Conservation (phyloP, 257 asterid species). For the Phtheirospermum japonicum region DNA sequence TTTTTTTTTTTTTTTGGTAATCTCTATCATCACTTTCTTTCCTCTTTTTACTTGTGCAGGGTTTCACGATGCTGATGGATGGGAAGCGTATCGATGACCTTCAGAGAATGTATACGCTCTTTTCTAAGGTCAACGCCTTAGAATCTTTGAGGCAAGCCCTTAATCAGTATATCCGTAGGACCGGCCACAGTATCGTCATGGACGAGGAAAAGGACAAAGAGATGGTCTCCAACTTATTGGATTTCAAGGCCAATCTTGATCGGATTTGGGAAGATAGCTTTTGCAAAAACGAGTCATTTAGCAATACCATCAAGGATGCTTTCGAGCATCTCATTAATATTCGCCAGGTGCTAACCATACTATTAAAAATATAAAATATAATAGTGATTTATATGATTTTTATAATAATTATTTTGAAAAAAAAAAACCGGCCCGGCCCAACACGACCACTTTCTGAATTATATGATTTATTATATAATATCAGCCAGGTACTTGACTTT, state of each 20-base stretch:
- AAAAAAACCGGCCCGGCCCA: too few relatives aligned
- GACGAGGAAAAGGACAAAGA: constrained; percentile 99
- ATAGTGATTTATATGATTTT: too few relatives aligned
- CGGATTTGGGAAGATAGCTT: constrained; percentile 91
- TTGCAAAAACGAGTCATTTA: constrained; percentile 75
- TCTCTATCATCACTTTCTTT: constrained; percentile 2
- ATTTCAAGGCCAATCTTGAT: constrained; percentile 84
- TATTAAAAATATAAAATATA: too few relatives aligned
- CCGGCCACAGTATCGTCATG: constrained; percentile 87
- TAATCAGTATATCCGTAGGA: constrained; percentile 73
- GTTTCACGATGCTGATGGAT: constrained; percentile 78
- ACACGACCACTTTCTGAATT: too few relatives aligned
- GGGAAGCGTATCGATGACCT: constrained; percentile 90
- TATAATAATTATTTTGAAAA: too few relatives aligned
- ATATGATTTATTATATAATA: too few relatives aligned
- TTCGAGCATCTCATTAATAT: constrained; percentile 93
- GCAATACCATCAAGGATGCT: constrained; percentile 92
- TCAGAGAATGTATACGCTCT: constrained; percentile 75
- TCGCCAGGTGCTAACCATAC: constrained; percentile 64
- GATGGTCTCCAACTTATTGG: constrained; percentile 86
- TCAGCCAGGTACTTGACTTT: too few relatives aligned
- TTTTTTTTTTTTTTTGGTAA: too few relatives aligned
- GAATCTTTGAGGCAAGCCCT: constrained; percentile 82
- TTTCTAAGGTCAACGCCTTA: constrained; percentile 72
- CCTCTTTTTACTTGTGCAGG: constrained; percentile 45